Evolutionary conservation across 768 basidiomycete species (phyloP).

Genomic region (Amanita rubescens): DNA sequence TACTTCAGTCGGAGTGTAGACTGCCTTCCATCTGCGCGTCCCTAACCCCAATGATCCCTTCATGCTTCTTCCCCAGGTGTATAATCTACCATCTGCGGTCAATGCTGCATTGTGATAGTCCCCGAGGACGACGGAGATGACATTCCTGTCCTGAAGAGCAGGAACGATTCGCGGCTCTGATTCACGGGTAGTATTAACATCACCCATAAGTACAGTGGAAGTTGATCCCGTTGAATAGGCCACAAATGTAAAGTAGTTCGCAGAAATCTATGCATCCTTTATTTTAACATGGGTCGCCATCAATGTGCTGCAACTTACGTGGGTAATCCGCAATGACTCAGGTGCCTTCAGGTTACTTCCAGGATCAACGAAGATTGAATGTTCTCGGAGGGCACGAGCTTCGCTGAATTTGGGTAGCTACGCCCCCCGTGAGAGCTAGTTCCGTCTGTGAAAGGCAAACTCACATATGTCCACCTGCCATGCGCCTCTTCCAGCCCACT

Average conservation of each 20-base stretch:
- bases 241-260: slow-evolving; percentile 75
- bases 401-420: slow-evolving; percentile 77
- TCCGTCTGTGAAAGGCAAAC: slow-evolving; percentile 16
- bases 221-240: slow-evolving; percentile 67
- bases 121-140: slow-evolving; percentile 86
- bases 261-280: slow-evolving; percentile 55
- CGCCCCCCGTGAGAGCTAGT: neutral
- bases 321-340: slow-evolving; percentile 57
- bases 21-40: slow-evolving; percentile 34
- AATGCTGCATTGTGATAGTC: slow-evolving; percentile 91
- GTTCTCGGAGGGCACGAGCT: slow-evolving; percentile 37
- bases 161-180: slow-evolving; percentile 57
- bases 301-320: slow-evolving; percentile 41
- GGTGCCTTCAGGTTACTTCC: slow-evolving; percentile 25
- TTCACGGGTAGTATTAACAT: slow-evolving; percentile 33
- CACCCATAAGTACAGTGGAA: slow-evolving; percentile 70
- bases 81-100: slow-evolving; percentile 64
- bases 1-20: slow-evolving; percentile 60
- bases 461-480: slow-evolving; percentile 68
- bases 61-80: slow-evolving; percentile 78
- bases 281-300: neutral
- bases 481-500: slow-evolving; percentile 28
- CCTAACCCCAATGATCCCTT: slow-evolving; percentile 83
- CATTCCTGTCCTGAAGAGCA: slow-evolving; percentile 62
- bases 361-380: slow-evolving; percentile 34